Evolutionary conservation across 805 yeast genomes (phyloP), one percentile per base, ranked within the genome.

Genomic region (Candida broadrunensis): DNA sequence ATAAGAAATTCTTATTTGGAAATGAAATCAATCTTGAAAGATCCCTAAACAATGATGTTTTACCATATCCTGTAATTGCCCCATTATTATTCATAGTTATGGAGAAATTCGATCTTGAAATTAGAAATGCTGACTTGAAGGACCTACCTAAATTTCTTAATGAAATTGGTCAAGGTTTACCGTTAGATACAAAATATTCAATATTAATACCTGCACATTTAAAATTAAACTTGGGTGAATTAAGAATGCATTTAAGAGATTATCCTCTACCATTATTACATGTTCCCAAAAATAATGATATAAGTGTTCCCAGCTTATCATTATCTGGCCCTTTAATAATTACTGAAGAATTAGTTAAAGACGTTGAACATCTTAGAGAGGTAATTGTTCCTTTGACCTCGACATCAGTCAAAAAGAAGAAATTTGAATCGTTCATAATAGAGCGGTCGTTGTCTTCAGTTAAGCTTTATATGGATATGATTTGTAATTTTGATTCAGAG

Each of bases 191-290:
- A 0, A 55, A 70, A 38, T 90, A 79, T 57, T 80, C 91, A 1
- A 68, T 86, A 15, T 56, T 83, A 55, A 52, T 89, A 2, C 97
- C 97, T 0, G 51, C 81, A 40, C 66, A 67, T 56, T 33, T 85
- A 12, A 77, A 81, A 40, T 64, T 86, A 37, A 69, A 64, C 13
- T 66, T 86, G 29, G 63, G 66, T 3, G 95, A 88, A 51, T 56
- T 82, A 11, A 65, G 93, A 44, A 72, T 81, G 51, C 91, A 86
- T 55, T 50, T 90, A 44, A 68, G 93, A 40, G 98, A 90, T 54
- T 88, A 85, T 54, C 97, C 97, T 0, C 54, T 91, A 13, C 97
- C 98, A 0, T 63, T 90, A 37, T 58, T 87, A 7, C 80, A 81
- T 47, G 77, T 90, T 46, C 96, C 96, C 0, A 62, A 69, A 12